Evolutionary conservation across 257 asterid genomes (phyloP).

Genomic region (Solanum dulcamara): DNA sequence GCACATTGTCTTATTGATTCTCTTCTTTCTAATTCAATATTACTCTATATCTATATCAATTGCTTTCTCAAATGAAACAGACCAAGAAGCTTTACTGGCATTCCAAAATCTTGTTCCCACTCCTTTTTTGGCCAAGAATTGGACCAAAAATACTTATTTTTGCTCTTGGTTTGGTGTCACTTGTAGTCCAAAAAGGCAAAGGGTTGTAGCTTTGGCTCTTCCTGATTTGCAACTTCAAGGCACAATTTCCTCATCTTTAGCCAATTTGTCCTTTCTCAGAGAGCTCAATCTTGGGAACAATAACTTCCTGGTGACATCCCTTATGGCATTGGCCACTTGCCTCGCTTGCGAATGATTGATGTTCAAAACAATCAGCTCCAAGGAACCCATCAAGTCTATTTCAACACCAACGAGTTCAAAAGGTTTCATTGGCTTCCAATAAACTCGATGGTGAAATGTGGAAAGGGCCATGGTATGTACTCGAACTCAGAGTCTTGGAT

Average conservation of each 20-base stretch:
- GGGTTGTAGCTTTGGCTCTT: slow-evolving; percentile 11
- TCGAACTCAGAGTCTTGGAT: background rate
- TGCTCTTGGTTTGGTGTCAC: slow-evolving; percentile 23
- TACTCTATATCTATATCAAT: background rate
- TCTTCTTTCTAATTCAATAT: background rate
- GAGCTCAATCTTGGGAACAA: slow-evolving; percentile 9
- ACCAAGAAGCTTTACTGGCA: slow-evolving; percentile 10
- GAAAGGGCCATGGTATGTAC: background rate
- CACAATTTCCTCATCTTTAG: slow-evolving; percentile 10
- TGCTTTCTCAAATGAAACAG: slow-evolving; percentile 6
- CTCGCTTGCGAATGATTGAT: background rate
- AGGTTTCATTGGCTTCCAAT: background rate
- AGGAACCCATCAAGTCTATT: background rate
- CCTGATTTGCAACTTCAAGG: slow-evolving; percentile 15
- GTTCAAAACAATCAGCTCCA: background rate
- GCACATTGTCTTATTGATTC: background rate
- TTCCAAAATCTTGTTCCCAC: slow-evolving; percentile 9
- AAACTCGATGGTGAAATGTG: background rate
- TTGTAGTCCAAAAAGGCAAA: background rate
- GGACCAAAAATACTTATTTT: slow-evolving; percentile 4
- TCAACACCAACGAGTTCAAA: background rate
- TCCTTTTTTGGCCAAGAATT: background rate
- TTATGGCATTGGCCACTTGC: background rate
- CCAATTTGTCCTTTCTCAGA: slow-evolving; percentile 19
- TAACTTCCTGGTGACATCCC: background rate